Evolutionary conservation across 2,329 filamentous ascomycete species (phyloP), one percentile per base, ranked within the genome.

Genomic region (Aspergillus flavus): DNA sequence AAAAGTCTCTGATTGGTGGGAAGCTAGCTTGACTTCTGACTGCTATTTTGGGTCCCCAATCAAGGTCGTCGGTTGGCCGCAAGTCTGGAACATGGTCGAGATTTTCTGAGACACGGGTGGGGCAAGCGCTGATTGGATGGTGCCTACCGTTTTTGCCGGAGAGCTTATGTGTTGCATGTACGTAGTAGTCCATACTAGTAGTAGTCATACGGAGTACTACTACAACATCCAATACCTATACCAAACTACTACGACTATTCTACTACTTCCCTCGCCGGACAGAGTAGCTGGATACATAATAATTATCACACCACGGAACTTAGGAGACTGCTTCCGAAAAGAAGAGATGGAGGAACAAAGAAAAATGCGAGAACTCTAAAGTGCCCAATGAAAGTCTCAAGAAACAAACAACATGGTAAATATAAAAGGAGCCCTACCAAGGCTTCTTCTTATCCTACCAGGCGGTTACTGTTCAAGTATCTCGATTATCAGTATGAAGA

Each of bases 31-130:
- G 26, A 39, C n/a, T 55, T 11, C 36, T 32, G 54, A 45, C 46
- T 68, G 41, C 60, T 66, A 66, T 65, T 66, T 61, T 63, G 50
- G 59, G 53, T 34, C n/a, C 5, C 64, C 58, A 65, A 68, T 66
- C 60, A 58, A 19, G 21, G 46, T 7, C 58, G 46, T 54, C 23
- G 41, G 30, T 28, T 41, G 60, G 45, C 2, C 21, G n/a, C 16
- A 28, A 62, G 64, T 67, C 61, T 67, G 61, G 65, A 67, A 65
- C 60, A 63, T 61, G 34, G 50, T 59, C 43, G 30, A 28, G 41
- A 52, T 54, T 55, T 60, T 59, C 54, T 65, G 61, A 63, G 59
- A 62, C 59, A 63, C 4, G 7, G 21, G 58, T 60, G 58, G 58
- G 28, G 21, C 36, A 41, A 14, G 4, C 12, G n/a, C 14, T 39